Evolutionary conservation across 768 basidiomycete genomes (phyloP), one percentile per base, ranked within the genome.

Genomic region (Lentinula guzmanii): DNA sequence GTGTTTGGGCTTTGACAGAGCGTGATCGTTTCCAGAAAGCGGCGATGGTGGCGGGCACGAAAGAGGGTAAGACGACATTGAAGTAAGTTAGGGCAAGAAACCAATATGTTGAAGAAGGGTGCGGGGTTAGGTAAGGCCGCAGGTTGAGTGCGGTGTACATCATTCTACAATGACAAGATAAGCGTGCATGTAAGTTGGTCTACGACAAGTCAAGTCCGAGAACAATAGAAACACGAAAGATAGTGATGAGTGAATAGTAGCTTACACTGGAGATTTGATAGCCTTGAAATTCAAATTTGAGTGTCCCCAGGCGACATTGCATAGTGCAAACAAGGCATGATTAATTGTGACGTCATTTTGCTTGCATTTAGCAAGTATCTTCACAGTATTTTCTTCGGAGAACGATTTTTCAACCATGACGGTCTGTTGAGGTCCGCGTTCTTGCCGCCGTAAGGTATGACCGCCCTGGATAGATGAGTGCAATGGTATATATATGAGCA

Each of bases 121-220:
- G 68, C 34, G 69, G 68, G 31, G 71, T 63, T 57, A 79, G 73
- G 68, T 78, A 79, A 4, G 82, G 78, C 1, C 87, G 80, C 24
- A 88, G 73, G 70, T 87, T 90, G 37, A 86, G 72, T 13, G 87
- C 87, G 4, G 86, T 85, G 71, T 90, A 90, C 71, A 89, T 79
- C 82, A 89, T 81, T 65, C 79, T 81, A 56, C 24, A 52, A 21
- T n/a, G 10, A 54, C 39, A 37, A 64, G 28, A 28, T 28, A 28
- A 28, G 28, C 28, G 28, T 28, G 2, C 24, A 24, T 31, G 35
- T 33, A 4, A 41, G 15, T 34, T 2, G 51, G 28, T 28, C 3
- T 18, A 28, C 51, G 51, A 31, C 34, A 52, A 52, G 35, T 16
- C n/a, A 31, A 21, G 37, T 39, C 54, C 16, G 54, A 21, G 3